Evolutionary conservation across 306 rosid species (phyloP).

Genomic region (Mucuna pruriens): DNA sequence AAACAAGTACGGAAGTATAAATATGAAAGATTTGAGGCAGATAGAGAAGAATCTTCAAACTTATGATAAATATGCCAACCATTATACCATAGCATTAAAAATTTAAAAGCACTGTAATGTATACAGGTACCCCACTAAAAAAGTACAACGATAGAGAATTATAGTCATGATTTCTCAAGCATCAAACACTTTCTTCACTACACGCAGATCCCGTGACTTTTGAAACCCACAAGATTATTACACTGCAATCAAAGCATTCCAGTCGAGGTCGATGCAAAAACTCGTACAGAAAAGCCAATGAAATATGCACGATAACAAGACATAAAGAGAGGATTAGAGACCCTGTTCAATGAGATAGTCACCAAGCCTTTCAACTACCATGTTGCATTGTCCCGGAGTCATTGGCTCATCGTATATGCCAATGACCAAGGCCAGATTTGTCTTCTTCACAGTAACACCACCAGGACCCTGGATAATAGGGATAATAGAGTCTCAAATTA

Average conservation of each 20-base stretch:
- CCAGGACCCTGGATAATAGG: slow-evolving; percentile 74
- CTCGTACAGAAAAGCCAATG: slow-evolving; percentile 46
- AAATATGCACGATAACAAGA: slow-evolving; percentile 45
- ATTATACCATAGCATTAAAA: slow-evolving; percentile 61
- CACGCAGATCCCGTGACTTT: slow-evolving; percentile 49
- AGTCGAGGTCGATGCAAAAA: slow-evolving; percentile 47
- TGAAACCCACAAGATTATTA: slow-evolving; percentile 51
- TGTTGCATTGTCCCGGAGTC: slow-evolving; percentile 87
- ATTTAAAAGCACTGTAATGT: slow-evolving; percentile 51
- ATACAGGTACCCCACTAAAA: slow-evolving; percentile 56
- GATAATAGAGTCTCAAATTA: too few species aligned
- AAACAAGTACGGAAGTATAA: not conserved
- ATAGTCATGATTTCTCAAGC: slow-evolving; percentile 69
- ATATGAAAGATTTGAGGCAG: slow-evolving; percentile 28
- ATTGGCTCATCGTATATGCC: slow-evolving; percentile 91
- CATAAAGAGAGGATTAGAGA: slow-evolving; percentile 54
- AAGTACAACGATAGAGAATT: slow-evolving; percentile 59
- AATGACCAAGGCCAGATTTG: slow-evolving; percentile 65
- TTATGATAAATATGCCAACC: slow-evolving; percentile 60
- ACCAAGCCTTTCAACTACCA: slow-evolving; percentile 95
- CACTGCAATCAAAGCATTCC: slow-evolving; percentile 65
- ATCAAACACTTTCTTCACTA: slow-evolving; percentile 57
- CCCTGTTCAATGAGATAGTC: slow-evolving; percentile 85
- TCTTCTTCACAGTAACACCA: slow-evolving; percentile 86
- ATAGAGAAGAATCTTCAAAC: slow-evolving; percentile 40